Base-by-base conservation (phyloP, 1,284 basidiomycete species). In the Apiotrichum gamsii region DNA sequence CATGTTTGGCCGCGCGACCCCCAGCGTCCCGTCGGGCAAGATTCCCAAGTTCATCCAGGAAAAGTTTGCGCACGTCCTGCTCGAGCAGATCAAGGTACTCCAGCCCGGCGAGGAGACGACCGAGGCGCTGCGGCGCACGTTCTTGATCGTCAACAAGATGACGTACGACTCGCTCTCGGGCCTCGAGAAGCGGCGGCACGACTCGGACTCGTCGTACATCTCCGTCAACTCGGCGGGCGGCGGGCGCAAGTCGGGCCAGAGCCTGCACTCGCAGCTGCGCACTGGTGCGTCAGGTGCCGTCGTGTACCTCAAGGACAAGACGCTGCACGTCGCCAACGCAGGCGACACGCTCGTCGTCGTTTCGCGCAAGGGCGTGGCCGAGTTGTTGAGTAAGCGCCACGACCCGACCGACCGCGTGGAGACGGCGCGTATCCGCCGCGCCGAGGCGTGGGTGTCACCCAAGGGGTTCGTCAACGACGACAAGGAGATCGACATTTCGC, bases 361-460 rank as follows among this genome's bases (percentile, higher is more conserved):
- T 39, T 94, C 90, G 8, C 72, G 74, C 23, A 84, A 86, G 41
- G 90, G 90, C 1, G 80, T 81, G 18, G 87, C 90, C 0, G 75
- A 85, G 44, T 72, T 85, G 15, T 75, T 96, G 28, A 87, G 90
- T 19, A 79, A 77, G 59, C 83, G 84, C 61, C 95, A 98, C 66
- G 87, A 94, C 53, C 94, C 95, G 0, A 90, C 90, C 49, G 87
- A 95, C 63, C 80, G 84, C 20, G 75, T 77, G 16, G 95, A 98
- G 73, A 90, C 85, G 2, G 78, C 79, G 15, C 80, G 93, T 18
- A 96, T 98, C 53, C 83, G 95, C 25, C 77, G 82, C 0, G 89
- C 91, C 3, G 95, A 97, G 71, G 93, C 91, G 0, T 98, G 90
- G 87, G 85, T 98, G 31, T 91, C 91, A 5, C 86, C 90, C n/a